Base-by-base conservation (phyloP, 2,329 filamentous ascomycete genomes). In the Sporothrix euskadiensis region DNA sequence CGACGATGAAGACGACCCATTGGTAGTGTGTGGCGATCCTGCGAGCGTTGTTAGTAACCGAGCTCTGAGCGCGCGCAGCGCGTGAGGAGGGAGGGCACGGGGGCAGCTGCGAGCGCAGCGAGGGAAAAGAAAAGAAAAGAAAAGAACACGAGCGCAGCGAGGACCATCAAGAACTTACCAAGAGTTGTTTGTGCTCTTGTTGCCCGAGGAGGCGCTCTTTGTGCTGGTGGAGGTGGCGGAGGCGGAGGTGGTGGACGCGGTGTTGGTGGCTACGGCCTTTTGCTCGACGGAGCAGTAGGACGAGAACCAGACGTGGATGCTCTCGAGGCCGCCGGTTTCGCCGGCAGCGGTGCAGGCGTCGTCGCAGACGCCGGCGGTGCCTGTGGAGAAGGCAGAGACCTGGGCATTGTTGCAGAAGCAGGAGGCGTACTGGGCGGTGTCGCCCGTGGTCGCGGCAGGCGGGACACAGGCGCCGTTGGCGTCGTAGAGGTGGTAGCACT, bases 1-100 rank as follows among this genome's bases (percentile, higher is more conserved):
- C 84, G 76, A 94, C 90, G 71, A 96, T 85, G 86, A 96, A 93
- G 75, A 95, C 86, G 63, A 97, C 88, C 93, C 93, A 97, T 83
- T 90, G 87, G 84, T 88, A 93, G 81, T 95, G 92, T 39, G 84
- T 86, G 8, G 87, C 85, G 69, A 92, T 82, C 91, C 92, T 93
- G 22, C 41, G 41, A 44, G 22, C 7, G n/a, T 16, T 9, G 39
- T 69, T 69, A 72, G 69, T 19, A 35, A 57, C 30, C 52, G 66
- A 56, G 30, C 14, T 12, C 30, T 4, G 8, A 16, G 32, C 56
- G 35, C 35, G 35, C 32, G 35, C 4, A 61, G 32, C 32, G 30
- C 32, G 44, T 35, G 6, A 68, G 52, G 19, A 26, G 61, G 3
- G 22, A 32, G 22, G 30, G n/a, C 35, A 35, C 41, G 12, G 57